Evolutionary conservation across 805 yeast genomes (phyloP).

Genomic region (Jamesozyma piceae): DNA sequence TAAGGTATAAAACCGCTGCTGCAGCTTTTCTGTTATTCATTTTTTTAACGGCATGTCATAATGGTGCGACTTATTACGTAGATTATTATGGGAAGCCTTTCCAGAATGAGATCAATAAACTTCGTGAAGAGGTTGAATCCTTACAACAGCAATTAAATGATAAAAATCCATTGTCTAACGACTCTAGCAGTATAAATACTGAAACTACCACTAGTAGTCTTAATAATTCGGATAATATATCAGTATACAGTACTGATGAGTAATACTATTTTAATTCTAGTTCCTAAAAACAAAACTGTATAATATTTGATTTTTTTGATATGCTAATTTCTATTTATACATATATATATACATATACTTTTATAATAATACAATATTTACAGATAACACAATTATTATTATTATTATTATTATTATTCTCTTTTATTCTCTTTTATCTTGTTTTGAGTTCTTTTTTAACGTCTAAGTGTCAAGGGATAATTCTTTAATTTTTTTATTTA

Average conservation of each 20-base stretch:
- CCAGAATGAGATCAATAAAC: constrained; percentile 69
- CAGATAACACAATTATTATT: not conserved
- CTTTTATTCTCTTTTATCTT: no score
- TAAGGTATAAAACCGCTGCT: constrained; percentile 57
- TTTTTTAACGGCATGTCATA: constrained; percentile 73
- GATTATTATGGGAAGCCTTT: constrained; percentile 86
- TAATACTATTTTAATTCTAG: no score
- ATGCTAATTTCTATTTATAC: not conserved
- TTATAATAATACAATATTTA: constrained; percentile 1
- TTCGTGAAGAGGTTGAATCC: constrained; percentile 62
- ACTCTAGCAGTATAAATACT: not conserved
- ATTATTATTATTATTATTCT: no score
- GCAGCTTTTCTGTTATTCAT: constrained; percentile 58
- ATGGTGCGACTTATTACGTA: constrained; percentile 91
- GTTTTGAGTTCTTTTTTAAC: not conserved
- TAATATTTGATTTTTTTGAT: no score
- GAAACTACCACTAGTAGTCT: not conserved
- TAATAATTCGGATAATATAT: not conserved
- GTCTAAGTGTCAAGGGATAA: constrained; percentile 7
- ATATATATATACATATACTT: not conserved
- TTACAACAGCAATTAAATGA: constrained; percentile 36
- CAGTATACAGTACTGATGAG: no score
- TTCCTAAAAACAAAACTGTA: no score
- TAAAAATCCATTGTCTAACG: not conserved
- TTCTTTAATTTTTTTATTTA: constrained; percentile 16